Evolutionary conservation across 1,284 basidiomycete species (phyloP), one percentile per base, ranked within the genome.

Genomic region (Trichosporon inkin): DNA sequence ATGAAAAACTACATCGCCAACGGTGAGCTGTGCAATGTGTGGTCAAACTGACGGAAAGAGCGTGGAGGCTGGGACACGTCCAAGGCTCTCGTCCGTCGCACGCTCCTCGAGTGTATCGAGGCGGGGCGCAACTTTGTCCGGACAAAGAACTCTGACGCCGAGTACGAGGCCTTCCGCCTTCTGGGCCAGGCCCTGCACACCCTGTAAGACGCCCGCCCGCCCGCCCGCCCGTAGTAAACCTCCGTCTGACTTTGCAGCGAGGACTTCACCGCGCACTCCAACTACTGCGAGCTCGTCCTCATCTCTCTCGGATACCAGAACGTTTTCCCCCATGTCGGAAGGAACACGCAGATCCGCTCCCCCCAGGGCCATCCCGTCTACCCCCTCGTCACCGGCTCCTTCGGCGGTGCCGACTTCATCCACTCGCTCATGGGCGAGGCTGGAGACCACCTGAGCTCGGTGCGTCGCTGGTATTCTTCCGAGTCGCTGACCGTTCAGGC

Each of bases 1-100:
- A 95, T 97, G 92, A 96, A 96, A 81, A 93, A 93, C 71, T 97
- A 95, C 74, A 93, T 96, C 61, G 90, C 90, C 1, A 94, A 93
- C 70, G 86, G 86, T 84, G 67, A 35, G 75, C 37, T 38, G 32
- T 13, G 22, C 7, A 28, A 6, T 6, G 13, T 32, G 1, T 7
- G 36, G 49, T n/a, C 17, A 17, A 22, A 17, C 62, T 64, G n/a
- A 64, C 57, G 13, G 14, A 34, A 44, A 76, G 89, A 92, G 70
- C 76, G 82, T 36, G 87, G 88, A 6, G 65, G 73, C 22, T 97
- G 92, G 91, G 90, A 92, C 66, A 96, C 93, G 0, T 92, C 90
- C 2, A 89, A 88, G 66, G 87, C 85, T 0, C 85, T 92, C 20
- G 86, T 95, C 34, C 83, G 92, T 40, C 83, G 88, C 22, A 86